These are phyloP conservation scores for Calcarisporium arbuscula DNA, from an alignment of 2,329 filamentous ascomycete genomes.

Conservation along the genomic window DNA sequence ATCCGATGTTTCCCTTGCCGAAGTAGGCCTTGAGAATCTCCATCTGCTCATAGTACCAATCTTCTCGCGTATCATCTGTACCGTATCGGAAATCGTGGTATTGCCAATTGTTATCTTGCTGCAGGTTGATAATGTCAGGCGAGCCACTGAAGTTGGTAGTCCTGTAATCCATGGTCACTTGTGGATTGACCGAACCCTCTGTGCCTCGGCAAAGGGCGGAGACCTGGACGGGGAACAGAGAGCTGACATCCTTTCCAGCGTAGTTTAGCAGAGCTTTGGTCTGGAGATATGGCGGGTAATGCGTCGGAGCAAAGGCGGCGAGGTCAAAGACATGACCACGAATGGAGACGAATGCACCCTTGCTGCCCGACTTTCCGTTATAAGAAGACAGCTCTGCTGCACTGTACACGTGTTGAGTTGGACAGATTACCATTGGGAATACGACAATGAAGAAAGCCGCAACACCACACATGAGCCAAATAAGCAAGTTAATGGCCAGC, in stretches of 20 bases:
- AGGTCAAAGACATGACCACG: constrained; percentile 88
- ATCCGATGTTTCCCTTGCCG: constrained; percentile 83
- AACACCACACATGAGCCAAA: constrained; percentile 77
- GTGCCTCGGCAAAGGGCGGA: constrained; percentile 82
- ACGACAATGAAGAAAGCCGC: constrained; percentile 85
- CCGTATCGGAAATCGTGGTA: constrained; percentile 93
- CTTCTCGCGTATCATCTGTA: constrained; percentile 72
- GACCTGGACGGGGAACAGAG: constrained; percentile 89
- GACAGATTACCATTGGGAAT: constrained; percentile 85
- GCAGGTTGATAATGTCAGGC: constrained; percentile 55
- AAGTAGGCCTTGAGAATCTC: constrained; percentile 68
- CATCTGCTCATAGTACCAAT: constrained; percentile 93
- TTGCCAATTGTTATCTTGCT: constrained; percentile 65
- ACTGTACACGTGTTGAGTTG: constrained; percentile 83
- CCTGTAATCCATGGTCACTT: constrained; percentile 80
- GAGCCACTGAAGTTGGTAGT: constrained; percentile 67
- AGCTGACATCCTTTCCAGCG: constrained; percentile 79
- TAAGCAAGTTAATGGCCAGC: constrained; percentile 93
- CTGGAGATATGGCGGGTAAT: constrained; percentile 62
- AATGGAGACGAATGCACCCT: constrained; percentile 66
- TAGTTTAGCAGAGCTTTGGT: constrained; percentile 65
- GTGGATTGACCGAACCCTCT: constrained; percentile 55
- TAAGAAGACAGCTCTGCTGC: constrained; percentile 65
- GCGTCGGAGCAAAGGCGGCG: constrained; percentile 61
- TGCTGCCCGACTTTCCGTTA: constrained; percentile 61